A percentile compares a stretch with the other conserved stretches of the same genome.
Conservation (phyloP, 192 early-diverging fungal species). For the Coemansia sp. region DNA sequence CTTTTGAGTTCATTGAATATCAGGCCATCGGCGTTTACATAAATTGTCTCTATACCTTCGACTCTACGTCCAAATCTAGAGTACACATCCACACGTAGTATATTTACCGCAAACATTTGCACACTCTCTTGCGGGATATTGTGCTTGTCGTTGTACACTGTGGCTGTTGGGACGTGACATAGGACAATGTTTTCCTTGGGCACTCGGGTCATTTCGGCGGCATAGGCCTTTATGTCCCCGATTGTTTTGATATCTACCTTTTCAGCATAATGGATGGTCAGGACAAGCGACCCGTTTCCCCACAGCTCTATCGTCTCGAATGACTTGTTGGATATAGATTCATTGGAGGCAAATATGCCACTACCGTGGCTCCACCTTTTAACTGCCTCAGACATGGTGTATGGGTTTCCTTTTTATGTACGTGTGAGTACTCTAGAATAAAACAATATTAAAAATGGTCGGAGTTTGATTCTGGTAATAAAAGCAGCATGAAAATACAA, state of each 20-base stretch:
- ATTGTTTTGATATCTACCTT: slow-evolving; percentile 1
- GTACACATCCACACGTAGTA: background rate
- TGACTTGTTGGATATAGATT: background rate
- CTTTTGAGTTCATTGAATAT: background rate
- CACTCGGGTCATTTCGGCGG: background rate
- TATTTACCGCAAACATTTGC: slow-evolving; percentile 7
- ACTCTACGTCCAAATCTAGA: background rate
- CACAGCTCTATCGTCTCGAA: background rate
- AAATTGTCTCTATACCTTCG: background rate
- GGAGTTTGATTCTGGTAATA: background rate
- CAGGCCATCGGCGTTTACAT: background rate
- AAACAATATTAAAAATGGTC: background rate
- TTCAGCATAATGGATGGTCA: background rate
- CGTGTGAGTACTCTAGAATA: background rate
- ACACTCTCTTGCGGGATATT: background rate
- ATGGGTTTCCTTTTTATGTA: background rate
- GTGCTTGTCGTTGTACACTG: background rate
- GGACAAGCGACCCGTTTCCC: background rate
- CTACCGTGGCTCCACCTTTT: background rate
- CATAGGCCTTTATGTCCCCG: slow-evolving; percentile 1
- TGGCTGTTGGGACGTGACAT: slow-evolving; percentile 4
- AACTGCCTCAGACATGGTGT: background rate
- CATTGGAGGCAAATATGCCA: background rate
- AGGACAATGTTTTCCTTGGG: slow-evolving; percentile 1
- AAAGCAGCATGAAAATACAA: background rate